Base-by-base conservation (phyloP, 78 protist genomes). In the Reticulomyxa filosa region DNA sequence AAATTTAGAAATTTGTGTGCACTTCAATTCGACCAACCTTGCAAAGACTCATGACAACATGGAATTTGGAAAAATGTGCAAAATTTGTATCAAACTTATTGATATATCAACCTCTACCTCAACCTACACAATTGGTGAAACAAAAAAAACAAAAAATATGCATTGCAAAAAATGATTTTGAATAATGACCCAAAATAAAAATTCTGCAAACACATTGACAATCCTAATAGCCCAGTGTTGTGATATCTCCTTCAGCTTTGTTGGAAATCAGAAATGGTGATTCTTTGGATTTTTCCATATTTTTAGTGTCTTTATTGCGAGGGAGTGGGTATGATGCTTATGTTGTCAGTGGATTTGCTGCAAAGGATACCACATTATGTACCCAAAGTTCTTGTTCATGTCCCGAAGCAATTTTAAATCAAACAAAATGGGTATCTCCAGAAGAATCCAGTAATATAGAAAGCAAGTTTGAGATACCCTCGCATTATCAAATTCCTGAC, bases 281-380 rank as follows among this genome's bases (percentile, higher is more conserved):
- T 70, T 1, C 46, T 23, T 67, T 82, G 3, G 81, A 76, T 11
- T 13, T 73, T 46, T 2, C 50, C 38, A 8, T 69, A 1, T 70
- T 82, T 1, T 66, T 82, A 4, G 13, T 63, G 51, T 82, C 86
- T n/a, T 52, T 75, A 23, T 70, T 82, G n/a, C 2, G 39, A 25
- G 86, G 86, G 26, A 32, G 51, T 8, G 86, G 82, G 23, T 82
- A 73, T 76, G 67, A 76, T 52, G 75, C 79, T n/a, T 76, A 73
- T 20, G 66, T 57, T 11, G 82, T 73, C 32, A 0, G n/a, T 33
- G 86, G 86, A 0, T 82, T 76, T 32, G 86, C 86, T 11, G 0
- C 55, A 2, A 2, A 38, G 2, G 70, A 23, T 2, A 38, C 64
- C 29, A 66, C 55, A 10, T 10, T 20, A 33, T 22, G 11, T 20